Base-by-base conservation (phyloP, 768 basidiomycete genomes). In the Ramaria sp. region DNA sequence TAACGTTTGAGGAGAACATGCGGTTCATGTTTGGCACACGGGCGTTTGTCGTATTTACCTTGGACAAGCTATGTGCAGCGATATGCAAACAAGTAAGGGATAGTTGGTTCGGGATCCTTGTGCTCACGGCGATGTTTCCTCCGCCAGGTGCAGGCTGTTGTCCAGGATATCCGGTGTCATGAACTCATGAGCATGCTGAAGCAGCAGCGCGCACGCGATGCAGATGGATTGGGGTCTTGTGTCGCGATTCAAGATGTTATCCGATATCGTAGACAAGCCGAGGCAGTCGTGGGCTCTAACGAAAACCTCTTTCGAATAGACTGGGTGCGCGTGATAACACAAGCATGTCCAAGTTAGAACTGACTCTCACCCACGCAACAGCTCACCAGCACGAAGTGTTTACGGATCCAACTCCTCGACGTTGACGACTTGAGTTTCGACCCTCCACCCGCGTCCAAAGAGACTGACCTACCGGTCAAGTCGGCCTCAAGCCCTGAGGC, bases 1-100 rank as follows among this genome's bases (percentile, higher is more conserved):
- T 78, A n/a, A 82, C 84, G 20, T 98, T 93, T 64, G 95, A 98
- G 69, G 96, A 98, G 68, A 90, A 91, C 65, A 83, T 97, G 82
- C 75, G 96, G 61, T 90, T 91, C 81, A 88, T 94, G 72, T 93
- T 91, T 72, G 88, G 90, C 33, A 91, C 83, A 61, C 74, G 94
- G 84, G 93, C 91, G 4, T 97, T 91, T 72, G 79, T 84, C 54
- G 71, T 95, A 62, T 98, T 95, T 70, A 97, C 96, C 1, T 68
- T 99, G 64, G 96, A 99, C 75, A 92, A 94, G 70, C 72, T 96
- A 47, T 83, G 98, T 57, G 84, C 81, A 12, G 84, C 85, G 20
- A 79, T 97, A 52, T 80, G 97, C 68, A 97, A 97, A 73, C 92
- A 96, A 78, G 92, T 91, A 59, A 68, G 78, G 13, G 64, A 24